Base-by-base conservation (phyloP, 2,329 filamentous ascomycete genomes). In the Lachnellula willkommii region DNA sequence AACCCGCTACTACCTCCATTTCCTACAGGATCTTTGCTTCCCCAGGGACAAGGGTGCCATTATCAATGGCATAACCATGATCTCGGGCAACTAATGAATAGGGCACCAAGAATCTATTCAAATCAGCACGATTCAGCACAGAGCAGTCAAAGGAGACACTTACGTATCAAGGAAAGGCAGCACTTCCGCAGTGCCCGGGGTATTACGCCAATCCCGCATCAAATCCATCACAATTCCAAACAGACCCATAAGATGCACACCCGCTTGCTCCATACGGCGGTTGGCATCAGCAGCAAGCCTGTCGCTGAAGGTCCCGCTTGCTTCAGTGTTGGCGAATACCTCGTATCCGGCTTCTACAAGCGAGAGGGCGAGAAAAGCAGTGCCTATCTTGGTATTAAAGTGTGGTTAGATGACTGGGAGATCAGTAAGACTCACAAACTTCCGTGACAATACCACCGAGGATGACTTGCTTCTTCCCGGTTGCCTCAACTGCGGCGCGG, bases 251-350 rank as follows among this genome's bases (percentile, higher is more conserved):
- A 69, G 52, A 52, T 87, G 82, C 3, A 89, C 86, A 37, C 87
- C 87, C 0, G 85, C 84, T 24, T 74, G 67, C 54, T 80, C 74
- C 85, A 89, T 89, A 47, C 85, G 79, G 35, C 80, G 75, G 69
- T 89, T 89, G 40, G 84, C 79, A 50, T 83, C 77, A 57, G 84
- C 81, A 6, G 83, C 78, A 56, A 87, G 77, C 46, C 85, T 77
- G 40, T 73, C 67, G 2, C 79, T 81, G 20, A 83, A 83, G 1
- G 87, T 90, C 1, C 86, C 87, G 0, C 79, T 84, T 2, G 84
- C 87, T 64, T 90, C 87, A 52, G 84, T 79, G 71, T 89, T 88
- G 63, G 85, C 86, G 74, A 80, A 90, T 56, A 91, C 87, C 39
- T 80, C 80, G 74, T 89, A 91, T 26, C 87, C 88, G 45, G 82